Percentiles rank a stretch among this genome's conserved stretches.
These are phyloP conservation scores for Ceratocystis diversiconidia DNA, from an alignment of 2,329 filamentous ascomycete species.

Conservation along the genomic window DNA sequence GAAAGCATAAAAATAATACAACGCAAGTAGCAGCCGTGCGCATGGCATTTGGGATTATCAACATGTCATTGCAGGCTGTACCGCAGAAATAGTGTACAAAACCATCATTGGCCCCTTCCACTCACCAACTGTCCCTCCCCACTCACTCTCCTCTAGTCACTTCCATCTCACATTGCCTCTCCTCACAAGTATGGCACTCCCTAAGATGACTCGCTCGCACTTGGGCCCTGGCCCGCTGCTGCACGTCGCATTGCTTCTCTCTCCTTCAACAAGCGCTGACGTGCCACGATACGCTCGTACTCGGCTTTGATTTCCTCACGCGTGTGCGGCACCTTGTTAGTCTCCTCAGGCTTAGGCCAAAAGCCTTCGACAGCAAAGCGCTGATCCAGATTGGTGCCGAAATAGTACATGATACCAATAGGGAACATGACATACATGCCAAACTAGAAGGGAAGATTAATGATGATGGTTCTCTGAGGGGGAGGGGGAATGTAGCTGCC, in stretches of 20 bases:
- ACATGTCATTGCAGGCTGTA: neutral
- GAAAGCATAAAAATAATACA: neutral
- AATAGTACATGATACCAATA: constrained; percentile 99
- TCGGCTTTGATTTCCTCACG: constrained; percentile 72
- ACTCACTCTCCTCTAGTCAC: neutral
- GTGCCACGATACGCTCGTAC: constrained; percentile 52
- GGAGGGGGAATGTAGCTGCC: neutral
- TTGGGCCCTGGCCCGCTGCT: constrained; percentile 21
- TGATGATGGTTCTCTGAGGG: neutral
- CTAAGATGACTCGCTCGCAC: constrained; percentile 16
- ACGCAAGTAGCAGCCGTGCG: neutral
- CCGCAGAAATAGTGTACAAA: neutral
- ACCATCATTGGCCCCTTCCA: neutral
- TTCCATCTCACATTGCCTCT: neutral
- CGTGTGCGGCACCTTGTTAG: constrained; percentile 62
- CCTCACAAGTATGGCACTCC: neutral
- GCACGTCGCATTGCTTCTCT: constrained; percentile 28
- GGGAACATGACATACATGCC: constrained; percentile 98
- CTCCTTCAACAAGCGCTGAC: constrained; percentile 60
- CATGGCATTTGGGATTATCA: neutral
- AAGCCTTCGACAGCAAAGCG: constrained; percentile 82
- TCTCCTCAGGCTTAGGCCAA: constrained; percentile 74
- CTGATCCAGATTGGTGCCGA: constrained; percentile 91
- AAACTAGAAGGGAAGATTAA: constrained; percentile 46
- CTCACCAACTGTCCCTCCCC: neutral